Evolutionary conservation across 257 asterid species (phyloP), one percentile per base, ranked within the genome.

Genomic region (Leonotis leonurus): DNA sequence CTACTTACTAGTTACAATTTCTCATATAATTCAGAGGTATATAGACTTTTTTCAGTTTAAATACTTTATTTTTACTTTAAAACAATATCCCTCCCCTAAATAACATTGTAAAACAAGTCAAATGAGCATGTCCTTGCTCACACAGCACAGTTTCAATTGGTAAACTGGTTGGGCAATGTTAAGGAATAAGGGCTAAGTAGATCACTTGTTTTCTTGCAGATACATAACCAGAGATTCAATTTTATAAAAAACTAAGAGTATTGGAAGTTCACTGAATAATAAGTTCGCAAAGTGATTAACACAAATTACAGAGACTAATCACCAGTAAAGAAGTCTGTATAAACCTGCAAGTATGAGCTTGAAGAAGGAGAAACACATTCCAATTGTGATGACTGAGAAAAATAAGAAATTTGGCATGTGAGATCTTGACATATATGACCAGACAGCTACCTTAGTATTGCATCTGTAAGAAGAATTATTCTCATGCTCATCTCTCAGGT

Each of bases 401-500:
- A 83, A 46, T 73, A 82, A 70, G 59, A 91, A 67, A 75, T 77
- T 65, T 70, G 83, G 70, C 78, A 77, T 61, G 77, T 62, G 74
- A 75, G 74, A 75, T 67, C 80, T 78, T 71, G 93, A 65, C 56
- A 70, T 72, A 70, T 69, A 80, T 75, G 86, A 74, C 84, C 78
- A 77, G 75, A 84, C 86, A 83, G 90, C 94, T 88, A 92, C 99
- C 97, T 89, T 88, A 75, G 67, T 24, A 65, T 82, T 77, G 84
- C 75, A 63, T 80, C 74, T 32, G 75, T 17, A 7, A 50, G 26
- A 53, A 40, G 69, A 65, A 69, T 70, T 76, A 45, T 65, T 61
- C 45, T 57, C 50, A 50, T 39, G 39, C 12, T 73, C 80, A 49
- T 69, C 75, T 26, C 68, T 63, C 16, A 25, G n/a, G 17, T 54